These are phyloP conservation scores for Fraxinus sp. DNA, from an alignment of 305 asterid genomes.

Conservation along the genomic window DNA sequence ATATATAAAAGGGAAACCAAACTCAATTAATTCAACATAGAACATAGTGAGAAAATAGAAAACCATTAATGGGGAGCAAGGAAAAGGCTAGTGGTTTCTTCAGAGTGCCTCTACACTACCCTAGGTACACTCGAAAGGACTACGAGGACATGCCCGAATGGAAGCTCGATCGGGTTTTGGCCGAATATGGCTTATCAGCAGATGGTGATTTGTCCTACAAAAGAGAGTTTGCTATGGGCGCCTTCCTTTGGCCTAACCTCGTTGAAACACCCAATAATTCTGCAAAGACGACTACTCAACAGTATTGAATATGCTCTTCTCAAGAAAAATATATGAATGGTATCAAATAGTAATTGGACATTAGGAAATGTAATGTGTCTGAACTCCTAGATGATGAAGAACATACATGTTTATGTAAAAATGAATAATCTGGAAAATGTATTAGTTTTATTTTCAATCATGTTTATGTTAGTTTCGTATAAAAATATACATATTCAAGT, in stretches of 20 bases:
- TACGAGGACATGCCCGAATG: conserved; percentile 61
- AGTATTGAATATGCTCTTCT: neutral
- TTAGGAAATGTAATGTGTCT: neutral
- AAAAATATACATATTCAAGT: neutral
- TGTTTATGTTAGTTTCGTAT: neutral
- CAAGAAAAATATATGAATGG: neutral
- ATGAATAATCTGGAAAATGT: neutral
- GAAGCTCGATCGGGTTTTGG: conserved; percentile 51
- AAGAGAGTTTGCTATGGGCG: conserved; percentile 55
- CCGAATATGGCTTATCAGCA: conserved; percentile 54
- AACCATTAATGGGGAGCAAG: conserved; percentile 32
- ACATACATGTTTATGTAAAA: neutral
- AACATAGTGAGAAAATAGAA: neutral
- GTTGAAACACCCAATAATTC: neutral
- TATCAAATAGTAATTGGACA: neutral
- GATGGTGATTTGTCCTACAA: conserved; percentile 45
- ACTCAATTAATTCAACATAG: neutral
- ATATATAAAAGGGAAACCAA: neutral
- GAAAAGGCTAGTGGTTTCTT: conserved; percentile 23
- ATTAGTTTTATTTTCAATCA: neutral
- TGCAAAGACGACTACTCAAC: neutral
- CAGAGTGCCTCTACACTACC: conserved; percentile 64
- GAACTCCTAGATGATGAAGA: neutral
- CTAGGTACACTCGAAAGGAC: conserved; percentile 45
- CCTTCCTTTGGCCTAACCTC: conserved; percentile 49